A percentile compares a stretch with the other conserved stretches of the same genome.
These are phyloP conservation scores for Lunasporangiospora selenospora DNA, from an alignment of 192 early-diverging fungal genomes.

Conservation along the genomic window DNA sequence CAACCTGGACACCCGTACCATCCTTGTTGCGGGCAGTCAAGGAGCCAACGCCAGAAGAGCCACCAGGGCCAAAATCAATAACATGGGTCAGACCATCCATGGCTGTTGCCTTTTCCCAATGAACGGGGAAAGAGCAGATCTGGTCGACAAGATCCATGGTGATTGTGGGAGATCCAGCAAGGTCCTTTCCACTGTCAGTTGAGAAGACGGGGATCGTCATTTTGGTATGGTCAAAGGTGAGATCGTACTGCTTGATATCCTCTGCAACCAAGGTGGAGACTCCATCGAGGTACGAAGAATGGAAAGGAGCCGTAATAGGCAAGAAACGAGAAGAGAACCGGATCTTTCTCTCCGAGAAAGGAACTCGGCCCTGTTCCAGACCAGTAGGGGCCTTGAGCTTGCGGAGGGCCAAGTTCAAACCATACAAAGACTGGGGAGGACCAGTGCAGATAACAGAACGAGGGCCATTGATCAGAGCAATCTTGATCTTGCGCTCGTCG, in stretches of 20 bases:
- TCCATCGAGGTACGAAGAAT: slow-evolving; percentile 77
- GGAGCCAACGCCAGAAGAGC: slow-evolving; percentile 81
- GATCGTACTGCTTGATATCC: slow-evolving; percentile 71
- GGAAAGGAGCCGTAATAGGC: slow-evolving; percentile 93
- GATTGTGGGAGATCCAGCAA: slow-evolving; percentile 62
- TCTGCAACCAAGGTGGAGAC: slow-evolving; percentile 68
- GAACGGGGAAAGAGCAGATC: slow-evolving; percentile 72
- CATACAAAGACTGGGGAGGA: slow-evolving; percentile 89
- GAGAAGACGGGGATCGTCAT: slow-evolving; percentile 81
- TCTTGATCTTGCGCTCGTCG: slow-evolving; percentile 79
- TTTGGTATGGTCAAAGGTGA: slow-evolving; percentile 68
- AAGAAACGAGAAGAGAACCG: slow-evolving; percentile 92
- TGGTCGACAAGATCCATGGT: slow-evolving; percentile 73
- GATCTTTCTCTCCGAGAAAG: slow-evolving; percentile 88
- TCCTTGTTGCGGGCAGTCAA: slow-evolving; percentile 88
- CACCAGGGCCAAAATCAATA: slow-evolving; percentile 94
- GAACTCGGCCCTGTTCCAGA: slow-evolving; percentile 88
- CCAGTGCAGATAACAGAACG: slow-evolving; percentile 90
- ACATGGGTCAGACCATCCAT: slow-evolving; percentile 78
- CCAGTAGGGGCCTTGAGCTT: slow-evolving; percentile 89
- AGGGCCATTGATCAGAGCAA: slow-evolving; percentile 92
- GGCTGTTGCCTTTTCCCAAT: slow-evolving; percentile 79
- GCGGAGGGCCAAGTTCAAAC: slow-evolving; percentile 89
- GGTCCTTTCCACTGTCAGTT: slow-evolving; percentile 83
- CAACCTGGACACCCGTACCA: slow-evolving; percentile 78